Percentiles rank a stretch among this genome's conserved stretches.
Evolutionary conservation across 345 rosid genomes (phyloP).

Genomic region (Boechera retrofracta): DNA sequence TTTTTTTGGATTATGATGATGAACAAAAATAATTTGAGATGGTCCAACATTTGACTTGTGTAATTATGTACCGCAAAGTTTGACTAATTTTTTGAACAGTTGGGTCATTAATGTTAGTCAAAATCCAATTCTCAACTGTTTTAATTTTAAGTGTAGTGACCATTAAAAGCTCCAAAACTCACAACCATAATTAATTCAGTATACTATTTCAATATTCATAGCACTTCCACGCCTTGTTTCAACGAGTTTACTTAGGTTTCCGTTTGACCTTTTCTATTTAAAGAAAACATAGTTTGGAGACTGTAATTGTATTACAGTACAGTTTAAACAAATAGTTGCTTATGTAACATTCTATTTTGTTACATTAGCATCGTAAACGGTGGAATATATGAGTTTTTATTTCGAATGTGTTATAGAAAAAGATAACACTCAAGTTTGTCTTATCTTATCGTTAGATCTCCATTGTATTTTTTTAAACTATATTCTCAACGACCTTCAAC

Average conservation of each 20-base stretch:
- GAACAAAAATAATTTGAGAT: background rate
- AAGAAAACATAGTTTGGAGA: too few relatives aligned
- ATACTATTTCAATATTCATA: background rate
- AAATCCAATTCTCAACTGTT: conserved; percentile 8
- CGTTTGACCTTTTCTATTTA: too few relatives aligned
- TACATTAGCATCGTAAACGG: background rate
- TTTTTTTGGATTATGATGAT: background rate
- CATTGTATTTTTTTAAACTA: background rate
- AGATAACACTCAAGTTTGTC: conserved; percentile 19
- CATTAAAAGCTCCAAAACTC: conserved; percentile 1
- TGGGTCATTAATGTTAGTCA: conserved; percentile 32
- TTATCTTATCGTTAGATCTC: conserved; percentile 4
- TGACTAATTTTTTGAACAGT: conserved; percentile 19
- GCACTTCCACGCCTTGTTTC: background rate
- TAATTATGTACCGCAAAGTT: conserved; percentile 26
- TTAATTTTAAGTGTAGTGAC: background rate
- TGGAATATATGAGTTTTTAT: background rate
- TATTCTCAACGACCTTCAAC: conserved; percentile 14
- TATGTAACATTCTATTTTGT: too few relatives aligned
- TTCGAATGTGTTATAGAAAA: too few relatives aligned
- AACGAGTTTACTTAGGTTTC: background rate
- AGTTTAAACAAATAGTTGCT: too few relatives aligned
- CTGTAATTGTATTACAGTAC: too few relatives aligned
- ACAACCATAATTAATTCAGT: background rate
- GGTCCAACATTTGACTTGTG: background rate